phyloP scores from a whole-genome alignment of 495 filamentous ascomycete genomes.

The Pseudevernia furfuracea region DNA sequence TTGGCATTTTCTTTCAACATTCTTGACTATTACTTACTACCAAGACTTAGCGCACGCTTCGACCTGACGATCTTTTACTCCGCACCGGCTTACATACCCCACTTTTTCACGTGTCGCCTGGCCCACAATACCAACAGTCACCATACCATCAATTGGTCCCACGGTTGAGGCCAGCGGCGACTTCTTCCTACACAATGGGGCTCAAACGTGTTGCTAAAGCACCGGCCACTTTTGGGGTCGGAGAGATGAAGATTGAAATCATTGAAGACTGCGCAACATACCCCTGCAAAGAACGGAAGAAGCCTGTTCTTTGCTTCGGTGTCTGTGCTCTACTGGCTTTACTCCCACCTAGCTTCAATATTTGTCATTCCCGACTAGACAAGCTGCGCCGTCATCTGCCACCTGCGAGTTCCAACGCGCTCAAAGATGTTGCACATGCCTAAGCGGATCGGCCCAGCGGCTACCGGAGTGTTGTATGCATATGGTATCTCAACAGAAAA shows the following conservation, averaged over 20 bases:
- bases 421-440: neutral
- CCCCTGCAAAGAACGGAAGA: neutral
- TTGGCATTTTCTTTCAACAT: neutral
- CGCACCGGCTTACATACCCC: neutral
- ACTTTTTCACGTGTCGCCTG: neutral
- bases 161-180: neutral
- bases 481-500: neutral
- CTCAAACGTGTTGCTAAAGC: neutral
- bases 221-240: neutral
- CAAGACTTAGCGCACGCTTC: neutral
- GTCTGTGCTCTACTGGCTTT: neutral
- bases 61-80: constrained; percentile 4
- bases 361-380: neutral
- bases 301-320: neutral
- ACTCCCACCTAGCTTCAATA: neutral
- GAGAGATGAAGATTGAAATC: no score
- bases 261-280: neutral
- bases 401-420: neutral
- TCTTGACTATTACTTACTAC: neutral
- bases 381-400: neutral
- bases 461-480: neutral
- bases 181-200: neutral
- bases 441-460: constrained; percentile 3
- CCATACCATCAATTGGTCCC: neutral
- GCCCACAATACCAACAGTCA: neutral